These are phyloP conservation scores for Prunus yedoensis DNA, from an alignment of 331 rosid species.

Conservation along the genomic window DNA sequence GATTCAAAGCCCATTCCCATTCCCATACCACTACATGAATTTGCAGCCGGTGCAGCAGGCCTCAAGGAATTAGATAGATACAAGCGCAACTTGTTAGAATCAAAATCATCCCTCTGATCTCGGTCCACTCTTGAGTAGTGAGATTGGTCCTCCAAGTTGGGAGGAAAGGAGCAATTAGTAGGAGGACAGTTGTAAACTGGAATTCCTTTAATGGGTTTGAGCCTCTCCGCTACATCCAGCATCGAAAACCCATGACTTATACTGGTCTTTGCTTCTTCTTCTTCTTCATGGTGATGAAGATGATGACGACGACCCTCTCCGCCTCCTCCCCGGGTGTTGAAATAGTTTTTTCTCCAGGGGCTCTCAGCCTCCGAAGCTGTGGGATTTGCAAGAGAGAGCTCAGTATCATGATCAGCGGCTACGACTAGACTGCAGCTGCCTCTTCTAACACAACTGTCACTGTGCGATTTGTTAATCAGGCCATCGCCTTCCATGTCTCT, in stretches of 20 bases:
- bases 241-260: slow-evolving; percentile 33
- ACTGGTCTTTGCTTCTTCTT: too few species aligned
- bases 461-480: slow-evolving; percentile 31
- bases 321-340: background rate
- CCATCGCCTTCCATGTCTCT: background rate
- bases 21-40: slow-evolving; percentile 5
- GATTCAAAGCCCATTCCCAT: slow-evolving; percentile 20
- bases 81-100: slow-evolving; percentile 20
- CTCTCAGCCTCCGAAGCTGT: slow-evolving; percentile 46
- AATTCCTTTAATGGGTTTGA: slow-evolving; percentile 62
- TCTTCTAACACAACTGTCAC: slow-evolving; percentile 45
- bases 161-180: slow-evolving; percentile 20
- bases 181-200: slow-evolving; percentile 44
- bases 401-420: slow-evolving; percentile 24
- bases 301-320: background rate
- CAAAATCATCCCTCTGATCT: slow-evolving; percentile 18
- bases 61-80: slow-evolving; percentile 25
- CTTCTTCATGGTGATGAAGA: background rate
- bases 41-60: background rate
- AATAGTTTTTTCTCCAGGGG: slow-evolving; percentile 31
- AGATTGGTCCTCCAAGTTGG: slow-evolving; percentile 1
- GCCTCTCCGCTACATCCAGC: slow-evolving; percentile 23
- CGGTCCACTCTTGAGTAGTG: too few species aligned
- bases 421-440: background rate
- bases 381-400: slow-evolving; percentile 47